Conservation (phyloP, 768 basidiomycete genomes). For the Mycena maculata region DNA sequence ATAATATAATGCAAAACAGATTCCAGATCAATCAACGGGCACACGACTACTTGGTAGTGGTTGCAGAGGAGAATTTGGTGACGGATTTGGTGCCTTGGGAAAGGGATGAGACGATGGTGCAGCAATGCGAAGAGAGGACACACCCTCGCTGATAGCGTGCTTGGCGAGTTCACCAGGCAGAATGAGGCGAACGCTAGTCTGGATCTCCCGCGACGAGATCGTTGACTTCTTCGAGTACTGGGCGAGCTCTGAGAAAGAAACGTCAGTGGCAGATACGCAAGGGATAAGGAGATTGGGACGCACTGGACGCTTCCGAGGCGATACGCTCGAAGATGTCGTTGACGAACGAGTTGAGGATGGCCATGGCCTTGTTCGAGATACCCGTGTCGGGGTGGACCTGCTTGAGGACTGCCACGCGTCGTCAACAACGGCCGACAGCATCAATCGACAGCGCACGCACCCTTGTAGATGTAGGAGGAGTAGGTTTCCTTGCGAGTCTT, state of each 20-base stretch:
- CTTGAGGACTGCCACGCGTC: conserved; percentile 70
- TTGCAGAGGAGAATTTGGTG: conserved; percentile 64
- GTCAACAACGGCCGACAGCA: conserved; percentile 7
- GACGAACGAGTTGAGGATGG: conserved; percentile 86
- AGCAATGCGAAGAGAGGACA: neutral
- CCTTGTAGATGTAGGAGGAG: conserved; percentile 72
- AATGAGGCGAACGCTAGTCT: conserved; percentile 85
- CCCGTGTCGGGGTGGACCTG: conserved; percentile 95
- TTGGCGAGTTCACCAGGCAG: conserved; percentile 89
- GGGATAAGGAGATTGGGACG: conserved; percentile 35
- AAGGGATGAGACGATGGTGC: neutral
- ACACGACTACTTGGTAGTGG: conserved; percentile 45
- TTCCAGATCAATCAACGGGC: neutral
- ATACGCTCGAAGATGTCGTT: conserved; percentile 89
- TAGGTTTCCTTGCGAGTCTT: conserved; percentile 87
- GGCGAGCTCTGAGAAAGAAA: conserved; percentile 68
- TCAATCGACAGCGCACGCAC: conserved; percentile 47
- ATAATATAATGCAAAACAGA: conserved; percentile 27
- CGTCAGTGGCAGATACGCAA: neutral
- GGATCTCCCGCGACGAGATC: conserved; percentile 92
- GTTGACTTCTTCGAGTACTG: conserved; percentile 92
- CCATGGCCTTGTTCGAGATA: conserved; percentile 92
- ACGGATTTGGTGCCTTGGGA: conserved; percentile 29
- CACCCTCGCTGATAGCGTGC: conserved; percentile 88
- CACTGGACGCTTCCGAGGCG: conserved; percentile 78